Base-by-base conservation (phyloP, 768 basidiomycete genomes). In the Tylopilus felleus region DNA sequence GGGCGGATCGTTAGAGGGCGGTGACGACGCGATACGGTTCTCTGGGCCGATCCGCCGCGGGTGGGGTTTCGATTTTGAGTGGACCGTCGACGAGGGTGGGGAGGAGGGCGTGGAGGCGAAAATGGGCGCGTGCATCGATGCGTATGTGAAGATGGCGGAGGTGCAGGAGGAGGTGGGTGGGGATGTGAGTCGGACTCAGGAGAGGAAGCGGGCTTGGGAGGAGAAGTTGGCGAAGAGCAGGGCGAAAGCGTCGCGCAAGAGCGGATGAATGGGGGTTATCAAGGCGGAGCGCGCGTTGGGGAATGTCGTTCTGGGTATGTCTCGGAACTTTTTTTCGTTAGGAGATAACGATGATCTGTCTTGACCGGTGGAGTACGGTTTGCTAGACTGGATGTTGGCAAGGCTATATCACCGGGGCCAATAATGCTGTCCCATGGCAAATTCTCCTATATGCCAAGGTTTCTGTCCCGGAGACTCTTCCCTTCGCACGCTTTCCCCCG, bases 21-120 rank as follows among this genome's bases (percentile, higher is more conserved):
- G 25, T 38, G 50, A 3, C n/a, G 45, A 52, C 1, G 38, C 9
- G 28, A 10, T 23, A 4, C 28, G 19, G 22, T 21, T 10, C 9
- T 38, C 49, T 2, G 41, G n/a, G 13, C 52, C 47, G 39, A 64
- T 65, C 41, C 73, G 71, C n/a, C 82, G 80, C 47, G 89, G 88
- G 3, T 92, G 90, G 90, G 90, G 90, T 48, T 90, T 92, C 64
- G 90, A 92, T 70, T 82, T 92, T 55, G 85, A 91, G 68, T 90
- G 88, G 89, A 69, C 74, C 14, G 51, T 63, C 14, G 60, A 64
- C 39, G 56, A 47, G 12, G 55, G 51, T 19, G 39, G 49, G 38
- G 47, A 54, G 60, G 49, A 62, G 40, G 65, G 69, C 31, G 71
- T 88, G 3, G 85, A 88, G 66, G 66, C 69, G 28, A 81, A 81